phyloP scores from a whole-genome alignment of 106 monocot species.

The Alisma plantagoaquatica region DNA sequence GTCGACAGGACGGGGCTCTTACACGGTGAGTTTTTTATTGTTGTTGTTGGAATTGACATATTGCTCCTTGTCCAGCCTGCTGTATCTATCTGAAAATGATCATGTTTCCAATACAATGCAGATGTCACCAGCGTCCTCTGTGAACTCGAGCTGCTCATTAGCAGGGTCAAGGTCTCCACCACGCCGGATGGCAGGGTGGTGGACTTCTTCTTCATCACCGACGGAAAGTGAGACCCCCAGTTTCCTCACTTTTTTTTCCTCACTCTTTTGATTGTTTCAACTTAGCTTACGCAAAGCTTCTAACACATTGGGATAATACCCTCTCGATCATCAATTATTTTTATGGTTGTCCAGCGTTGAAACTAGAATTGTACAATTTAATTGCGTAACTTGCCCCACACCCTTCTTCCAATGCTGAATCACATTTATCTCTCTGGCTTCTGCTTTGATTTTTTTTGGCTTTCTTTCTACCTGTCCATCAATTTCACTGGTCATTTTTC shows the following conservation, averaged over 20 bases:
- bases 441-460: too few relatives aligned
- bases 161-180: conserved; percentile 85
- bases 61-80: conserved; percentile 7
- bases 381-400: too few relatives aligned
- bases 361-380: too few relatives aligned
- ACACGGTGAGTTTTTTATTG: conserved; percentile 35
- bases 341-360: too few relatives aligned
- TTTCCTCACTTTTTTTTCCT: background rate
- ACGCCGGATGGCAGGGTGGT: conserved; percentile 67
- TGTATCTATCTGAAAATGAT: background rate
- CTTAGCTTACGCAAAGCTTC: background rate
- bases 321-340: too few relatives aligned
- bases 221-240: conserved; percentile 59
- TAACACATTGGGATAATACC: too few relatives aligned
- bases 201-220: conserved; percentile 79
- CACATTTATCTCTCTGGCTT: too few relatives aligned
- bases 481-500: too few relatives aligned
- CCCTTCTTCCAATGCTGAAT: too few relatives aligned
- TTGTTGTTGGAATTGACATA: background rate
- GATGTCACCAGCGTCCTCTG: conserved; percentile 73
- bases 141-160: conserved; percentile 70
- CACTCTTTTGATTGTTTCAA: background rate
- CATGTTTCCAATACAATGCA: conserved; percentile 14
- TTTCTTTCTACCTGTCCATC: too few relatives aligned
- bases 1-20: conserved; percentile 58